These are phyloP conservation scores for Moesziomyces antarcticus DNA, from an alignment of 1,284 basidiomycete genomes.

Conservation along the genomic window DNA sequence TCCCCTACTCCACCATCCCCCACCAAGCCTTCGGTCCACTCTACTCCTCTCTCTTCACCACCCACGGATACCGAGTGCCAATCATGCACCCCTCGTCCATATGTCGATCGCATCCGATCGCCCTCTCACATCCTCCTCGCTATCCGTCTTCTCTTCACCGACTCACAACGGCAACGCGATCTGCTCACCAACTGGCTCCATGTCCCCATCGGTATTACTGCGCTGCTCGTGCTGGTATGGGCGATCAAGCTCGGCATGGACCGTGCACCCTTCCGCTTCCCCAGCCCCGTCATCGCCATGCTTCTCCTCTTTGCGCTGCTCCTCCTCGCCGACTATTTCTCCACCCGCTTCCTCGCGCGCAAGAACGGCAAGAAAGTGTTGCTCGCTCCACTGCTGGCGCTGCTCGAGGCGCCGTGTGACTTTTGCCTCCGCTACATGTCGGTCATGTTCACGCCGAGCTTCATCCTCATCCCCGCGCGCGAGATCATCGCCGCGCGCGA, in stretches of 20 bases:
- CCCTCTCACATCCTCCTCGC: slow-evolving; percentile 28
- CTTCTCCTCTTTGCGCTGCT: slow-evolving; percentile 44
- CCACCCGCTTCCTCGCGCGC: not conserved
- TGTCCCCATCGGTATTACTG: slow-evolving; percentile 52
- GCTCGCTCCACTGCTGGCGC: slow-evolving; percentile 10
- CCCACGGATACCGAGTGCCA: slow-evolving; percentile 3
- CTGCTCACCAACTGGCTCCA: slow-evolving; percentile 60
- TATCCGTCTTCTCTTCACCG: slow-evolving; percentile 19
- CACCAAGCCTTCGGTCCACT: not conserved
- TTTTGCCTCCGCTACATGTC: slow-evolving; percentile 61
- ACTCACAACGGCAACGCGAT: slow-evolving; percentile 15
- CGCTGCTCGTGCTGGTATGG: slow-evolving; percentile 42
- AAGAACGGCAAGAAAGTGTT: slow-evolving; percentile 6
- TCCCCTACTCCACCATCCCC: not conserved
- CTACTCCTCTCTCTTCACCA: not conserved
- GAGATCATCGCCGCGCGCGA: slow-evolving; percentile 55
- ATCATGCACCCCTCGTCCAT: slow-evolving; percentile 16
- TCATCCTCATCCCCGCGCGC: slow-evolving; percentile 59
- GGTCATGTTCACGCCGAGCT: slow-evolving; percentile 59
- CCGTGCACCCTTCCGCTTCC: slow-evolving; percentile 53
- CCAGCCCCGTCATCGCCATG: slow-evolving; percentile 53
- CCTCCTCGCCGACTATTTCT: slow-evolving; percentile 48
- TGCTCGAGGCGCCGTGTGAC: slow-evolving; percentile 59
- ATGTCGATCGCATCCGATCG: slow-evolving; percentile 14
- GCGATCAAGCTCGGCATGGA: slow-evolving; percentile 53